Evolutionary conservation across 768 basidiomycete genomes (phyloP), one percentile per base, ranked within the genome.

Genomic region (Amylocystis lapponica): DNA sequence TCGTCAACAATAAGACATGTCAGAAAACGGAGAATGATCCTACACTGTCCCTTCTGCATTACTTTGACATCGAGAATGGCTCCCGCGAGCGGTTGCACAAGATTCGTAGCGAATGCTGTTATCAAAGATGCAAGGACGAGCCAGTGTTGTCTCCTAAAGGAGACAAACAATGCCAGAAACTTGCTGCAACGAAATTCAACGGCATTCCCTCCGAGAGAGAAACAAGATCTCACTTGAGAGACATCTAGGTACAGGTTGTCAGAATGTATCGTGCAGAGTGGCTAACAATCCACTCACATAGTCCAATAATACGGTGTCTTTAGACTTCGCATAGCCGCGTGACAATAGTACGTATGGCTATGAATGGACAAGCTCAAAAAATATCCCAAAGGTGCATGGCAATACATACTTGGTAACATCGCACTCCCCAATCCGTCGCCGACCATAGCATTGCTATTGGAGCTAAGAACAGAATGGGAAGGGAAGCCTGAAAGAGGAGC

Each of bases 321-420:
- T 67, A 1, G 82, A 80, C 2, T 64, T 57, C 1, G 73, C 74
- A 47, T 64, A 63, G 2, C 80, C 81, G 50, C 67, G 64, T 14
- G 74, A 68, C 21, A 86, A 60, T 5, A 70, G 60, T 5, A 86
- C 64, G 47, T 82, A 86, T 3, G 84, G 82, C 83, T 86, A 45
- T 25, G 7, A 32, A 33, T 32, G 27, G 37, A 14, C 31, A 13
- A 49, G 25, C n/a, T 26, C n/a, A n/a, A n/a, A 50, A 45, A 37
- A 51, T 20, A 23, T 11, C 30, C 27, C 31, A 35, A n/a, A 27
- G 25, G 20, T 12, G 4, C 23, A 21, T 8, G 4, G 19, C 1
- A 14, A 27, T 11, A 46, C 70, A 3, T 57, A 82, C 83, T 57
- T 86, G 79, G 52, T 77, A 76, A 66, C 65, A 69, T 43, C 75